Percentiles rank a stretch among this genome's conserved stretches.
Conservation (phyloP, 345 rosid genomes). For the Gossypium bickii region DNA sequence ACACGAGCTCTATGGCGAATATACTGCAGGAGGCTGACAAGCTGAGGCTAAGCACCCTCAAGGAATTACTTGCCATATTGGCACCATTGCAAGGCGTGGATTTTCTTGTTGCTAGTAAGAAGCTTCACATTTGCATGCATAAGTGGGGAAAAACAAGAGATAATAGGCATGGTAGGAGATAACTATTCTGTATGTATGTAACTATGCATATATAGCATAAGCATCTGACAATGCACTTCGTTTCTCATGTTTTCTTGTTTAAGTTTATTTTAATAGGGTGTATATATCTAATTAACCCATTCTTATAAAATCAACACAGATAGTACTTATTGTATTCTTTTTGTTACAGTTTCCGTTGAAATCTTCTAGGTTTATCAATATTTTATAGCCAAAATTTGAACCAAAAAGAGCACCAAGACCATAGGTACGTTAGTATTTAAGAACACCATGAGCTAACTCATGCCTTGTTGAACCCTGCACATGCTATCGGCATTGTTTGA, state of each 20-base stretch:
- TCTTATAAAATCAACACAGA: background rate
- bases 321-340: background rate
- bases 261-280: background rate
- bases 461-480: background rate
- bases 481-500: background rate
- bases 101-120: slow-evolving; percentile 2
- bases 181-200: background rate
- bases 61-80: background rate
- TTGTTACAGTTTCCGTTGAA: background rate
- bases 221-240: background rate
- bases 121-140: slow-evolving; percentile 13
- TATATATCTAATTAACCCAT: background rate
- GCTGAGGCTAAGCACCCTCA: slow-evolving; percentile 6
- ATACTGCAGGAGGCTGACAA: slow-evolving; percentile 5
- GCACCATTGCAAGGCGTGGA: slow-evolving; percentile 4
- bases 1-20: background rate
- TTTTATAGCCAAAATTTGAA: background rate
- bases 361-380: background rate
- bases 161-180: background rate
- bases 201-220: too few relatives aligned
- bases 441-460: background rate
- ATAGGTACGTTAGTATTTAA: background rate
- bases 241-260: background rate
- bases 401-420: background rate
- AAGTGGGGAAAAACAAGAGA: slow-evolving; percentile 4